phyloP scores from a whole-genome alignment of 495 filamentous ascomycete genomes.

The Aspergillus bertholletiae region DNA sequence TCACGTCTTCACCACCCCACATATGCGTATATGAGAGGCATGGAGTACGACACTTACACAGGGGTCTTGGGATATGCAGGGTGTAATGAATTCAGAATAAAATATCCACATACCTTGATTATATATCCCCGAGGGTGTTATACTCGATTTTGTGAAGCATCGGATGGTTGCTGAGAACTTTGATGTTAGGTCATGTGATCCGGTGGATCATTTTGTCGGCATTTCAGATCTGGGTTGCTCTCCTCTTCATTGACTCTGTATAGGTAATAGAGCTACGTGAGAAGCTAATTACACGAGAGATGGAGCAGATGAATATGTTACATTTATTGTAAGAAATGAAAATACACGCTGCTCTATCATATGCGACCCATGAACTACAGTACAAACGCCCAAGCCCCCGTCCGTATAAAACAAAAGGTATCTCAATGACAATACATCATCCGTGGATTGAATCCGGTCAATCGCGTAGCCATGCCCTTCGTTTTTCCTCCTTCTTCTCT shows the following conservation, averaged over 20 bases:
- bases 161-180: constrained; percentile 4
- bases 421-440: constrained; percentile 10
- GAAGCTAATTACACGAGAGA: no score
- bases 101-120: background rate
- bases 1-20: background rate
- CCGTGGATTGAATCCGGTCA: constrained; percentile 34
- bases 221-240: background rate
- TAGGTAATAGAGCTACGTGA: background rate
- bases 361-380: constrained; percentile 6
- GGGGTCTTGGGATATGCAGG: background rate
- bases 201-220: background rate
- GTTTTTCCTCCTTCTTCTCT: constrained; percentile 92
- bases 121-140: background rate
- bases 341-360: constrained; percentile 5
- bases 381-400: constrained; percentile 8
- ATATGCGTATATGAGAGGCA: background rate
- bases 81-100: background rate
- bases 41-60: no score
- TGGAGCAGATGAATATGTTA: constrained; percentile 5
- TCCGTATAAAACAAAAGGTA: constrained; percentile 10
- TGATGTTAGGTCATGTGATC: constrained; percentile 6
- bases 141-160: background rate
- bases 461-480: constrained; percentile 86
- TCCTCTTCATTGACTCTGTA: background rate
- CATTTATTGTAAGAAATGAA: background rate